Percentiles rank a stretch among this genome's conserved stretches.
Evolutionary conservation across 345 rosid genomes (phyloP).

Genomic region (Salix suchowensis): DNA sequence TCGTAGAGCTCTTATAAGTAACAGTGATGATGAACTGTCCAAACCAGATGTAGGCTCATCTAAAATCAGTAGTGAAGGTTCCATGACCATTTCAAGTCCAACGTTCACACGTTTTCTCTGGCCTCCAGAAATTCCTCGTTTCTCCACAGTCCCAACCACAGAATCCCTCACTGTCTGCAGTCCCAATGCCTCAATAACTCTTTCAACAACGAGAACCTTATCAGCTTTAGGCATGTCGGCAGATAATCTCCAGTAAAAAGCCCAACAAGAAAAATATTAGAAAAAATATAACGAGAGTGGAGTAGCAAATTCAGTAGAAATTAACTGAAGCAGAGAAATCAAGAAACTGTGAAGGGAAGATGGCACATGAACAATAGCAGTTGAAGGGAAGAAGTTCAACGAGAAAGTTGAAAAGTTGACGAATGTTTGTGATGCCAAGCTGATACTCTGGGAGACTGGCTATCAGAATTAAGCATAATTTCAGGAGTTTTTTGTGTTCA

Average conservation of each 20-base stretch:
- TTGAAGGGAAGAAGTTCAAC: background rate
- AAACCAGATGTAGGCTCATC: constrained; percentile 93
- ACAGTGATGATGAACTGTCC: constrained; percentile 79
- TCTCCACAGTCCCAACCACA: constrained; percentile 82
- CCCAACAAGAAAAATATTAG: constrained; percentile 1
- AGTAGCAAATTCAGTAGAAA: constrained; percentile 4
- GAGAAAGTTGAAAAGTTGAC: too few relatives aligned
- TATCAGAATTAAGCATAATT: background rate
- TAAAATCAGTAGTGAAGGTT: constrained; percentile 81
- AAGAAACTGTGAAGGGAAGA: background rate
- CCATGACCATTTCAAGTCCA: constrained; percentile 94
- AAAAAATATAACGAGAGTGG: constrained; percentile 11
- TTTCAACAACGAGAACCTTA: constrained; percentile 78
- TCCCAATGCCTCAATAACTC: constrained; percentile 87
- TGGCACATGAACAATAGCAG: background rate
- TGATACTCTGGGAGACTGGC: background rate
- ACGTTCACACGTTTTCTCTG: constrained; percentile 91
- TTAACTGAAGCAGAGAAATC: background rate
- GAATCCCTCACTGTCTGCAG: constrained; percentile 79
- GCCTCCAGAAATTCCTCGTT: constrained; percentile 93
- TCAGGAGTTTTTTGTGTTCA: background rate
- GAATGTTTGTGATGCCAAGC: too few relatives aligned
- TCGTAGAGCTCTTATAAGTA: constrained; percentile 76
- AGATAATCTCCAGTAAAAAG: constrained; percentile 43
- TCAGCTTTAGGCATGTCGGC: constrained; percentile 80